Evolutionary conservation across 2,329 filamentous ascomycete species (phyloP), one percentile per base, ranked within the genome.

Genomic region (Leptographium lundbergii): DNA sequence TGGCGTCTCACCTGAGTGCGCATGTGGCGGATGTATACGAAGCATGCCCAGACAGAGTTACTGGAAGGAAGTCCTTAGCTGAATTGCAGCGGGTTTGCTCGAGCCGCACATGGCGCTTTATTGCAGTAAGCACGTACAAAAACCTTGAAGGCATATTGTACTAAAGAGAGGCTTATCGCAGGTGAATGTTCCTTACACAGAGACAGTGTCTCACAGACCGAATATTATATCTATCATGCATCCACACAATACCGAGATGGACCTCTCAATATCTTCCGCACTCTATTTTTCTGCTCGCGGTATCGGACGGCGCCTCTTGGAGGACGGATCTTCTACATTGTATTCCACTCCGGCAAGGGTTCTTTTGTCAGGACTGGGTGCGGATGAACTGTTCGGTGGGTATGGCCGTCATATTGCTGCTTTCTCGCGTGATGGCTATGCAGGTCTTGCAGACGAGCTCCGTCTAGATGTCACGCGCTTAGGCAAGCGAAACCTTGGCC

Each of bases 231-330:
- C 82, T 2, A 76, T 99, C 22, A 96, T 99, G 70, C 79, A 87
- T 65, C 94, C 94, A 0, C 94, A 99, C 71, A 92, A 96, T 65
- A 99, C 94, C 0, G 94, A 99, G 72, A 99, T 99, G 94, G 94
- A 99, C 67, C 77, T 99, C 0, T 99, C 94, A 4, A 99, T 99
- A 66, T 88, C 89, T 0, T 87, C 82, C 65, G 94, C 94, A 0
- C 77, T 99, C n/a, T 97, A 96, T 71, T 99, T 99, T 74, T 91
- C 94, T 6, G 86, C 92, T 0, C 81, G 90, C 47, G 92, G 91
- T 0, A 70, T 74, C 56, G 89, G 86, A 0, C 74, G 77, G 47
- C 73, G 73, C 58, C 2, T 67, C 66, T 63, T 63, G 61, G 64
- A 51, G 54, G 34, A 14, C 2, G 10, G 56, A 39, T 62, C 61